Conservation (phyloP, 768 basidiomycete species). For the Pleurotus tuoliensis region DNA sequence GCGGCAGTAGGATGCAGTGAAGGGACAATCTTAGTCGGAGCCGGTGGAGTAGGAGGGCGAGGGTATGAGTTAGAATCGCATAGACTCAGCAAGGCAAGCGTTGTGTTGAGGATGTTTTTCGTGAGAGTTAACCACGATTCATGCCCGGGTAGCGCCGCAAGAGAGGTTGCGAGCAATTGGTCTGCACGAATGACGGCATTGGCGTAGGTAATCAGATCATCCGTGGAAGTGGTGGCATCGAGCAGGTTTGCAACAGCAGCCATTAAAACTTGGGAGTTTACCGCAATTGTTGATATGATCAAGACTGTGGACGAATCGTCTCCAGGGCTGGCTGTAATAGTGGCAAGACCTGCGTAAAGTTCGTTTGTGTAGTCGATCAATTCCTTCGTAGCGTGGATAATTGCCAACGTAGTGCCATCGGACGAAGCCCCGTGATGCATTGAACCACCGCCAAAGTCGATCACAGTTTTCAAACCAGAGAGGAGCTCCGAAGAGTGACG, state of each 20-base stretch:
- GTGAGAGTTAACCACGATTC: neutral
- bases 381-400: neutral
- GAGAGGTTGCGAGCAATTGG: neutral
- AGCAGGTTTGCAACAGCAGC: neutral
- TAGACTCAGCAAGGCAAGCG: neutral
- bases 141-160: neutral
- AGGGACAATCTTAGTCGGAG: neutral
- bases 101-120: neutral
- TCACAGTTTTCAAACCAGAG: neutral
- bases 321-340: neutral
- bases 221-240: neutral
- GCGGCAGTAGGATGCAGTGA: neutral
- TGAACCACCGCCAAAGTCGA: neutral
- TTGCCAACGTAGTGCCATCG: neutral
- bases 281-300: neutral
- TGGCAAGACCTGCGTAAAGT: neutral
- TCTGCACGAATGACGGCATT: neutral
- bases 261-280: neutral
- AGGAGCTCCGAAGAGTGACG: neutral
- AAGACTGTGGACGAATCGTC: neutral
- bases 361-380: slow-evolving; percentile 1
- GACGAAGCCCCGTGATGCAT: neutral
- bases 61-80: neutral
- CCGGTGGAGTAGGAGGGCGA: neutral
- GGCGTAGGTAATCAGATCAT: neutral